These are phyloP conservation scores for Syncephalastrum racemosum DNA, from an alignment of 371 early-diverging fungal species.

Conservation along the genomic window DNA sequence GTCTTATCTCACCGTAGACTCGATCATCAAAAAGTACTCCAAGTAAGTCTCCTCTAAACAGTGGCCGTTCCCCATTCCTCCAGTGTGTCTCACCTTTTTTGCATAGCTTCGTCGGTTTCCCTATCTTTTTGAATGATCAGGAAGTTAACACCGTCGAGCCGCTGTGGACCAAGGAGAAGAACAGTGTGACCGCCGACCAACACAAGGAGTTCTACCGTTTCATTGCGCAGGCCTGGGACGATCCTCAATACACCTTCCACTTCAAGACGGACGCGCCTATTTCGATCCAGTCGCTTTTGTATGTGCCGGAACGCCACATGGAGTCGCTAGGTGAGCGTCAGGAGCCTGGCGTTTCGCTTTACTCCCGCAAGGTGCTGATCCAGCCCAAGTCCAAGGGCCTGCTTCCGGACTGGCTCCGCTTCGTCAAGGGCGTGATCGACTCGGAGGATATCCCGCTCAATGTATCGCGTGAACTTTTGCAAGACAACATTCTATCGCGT, in stretches of 20 bases:
- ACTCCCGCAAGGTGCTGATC: conserved; percentile 81
- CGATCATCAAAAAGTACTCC: conserved; percentile 93
- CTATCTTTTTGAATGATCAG: conserved; percentile 81
- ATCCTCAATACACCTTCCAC: conserved; percentile 69
- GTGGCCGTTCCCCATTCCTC: background rate
- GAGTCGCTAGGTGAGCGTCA: conserved; percentile 66
- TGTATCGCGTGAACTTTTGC: conserved; percentile 95
- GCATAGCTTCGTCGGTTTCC: conserved; percentile 88
- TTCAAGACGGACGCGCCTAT: conserved; percentile 82
- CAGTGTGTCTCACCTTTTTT: background rate
- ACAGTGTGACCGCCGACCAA: conserved; percentile 82
- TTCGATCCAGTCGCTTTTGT: conserved; percentile 73
- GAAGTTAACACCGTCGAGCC: conserved; percentile 89
- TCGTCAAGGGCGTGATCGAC: conserved; percentile 92
- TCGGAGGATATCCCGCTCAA: conserved; percentile 97
- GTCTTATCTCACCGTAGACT: conserved; percentile 67
- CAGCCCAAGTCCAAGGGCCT: conserved; percentile 74
- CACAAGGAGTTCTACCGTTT: conserved; percentile 90
- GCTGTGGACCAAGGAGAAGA: conserved; percentile 89
- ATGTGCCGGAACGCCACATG: conserved; percentile 71
- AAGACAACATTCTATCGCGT: conserved; percentile 81
- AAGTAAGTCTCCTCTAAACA: conserved; percentile 41
- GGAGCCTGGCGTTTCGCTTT: conserved; percentile 77
- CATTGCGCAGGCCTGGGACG: conserved; percentile 72
- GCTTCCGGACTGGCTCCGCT: conserved; percentile 78